Conservation (phyloP, 2,329 filamentous ascomycete genomes). For the Neonectria sp. region DNA sequence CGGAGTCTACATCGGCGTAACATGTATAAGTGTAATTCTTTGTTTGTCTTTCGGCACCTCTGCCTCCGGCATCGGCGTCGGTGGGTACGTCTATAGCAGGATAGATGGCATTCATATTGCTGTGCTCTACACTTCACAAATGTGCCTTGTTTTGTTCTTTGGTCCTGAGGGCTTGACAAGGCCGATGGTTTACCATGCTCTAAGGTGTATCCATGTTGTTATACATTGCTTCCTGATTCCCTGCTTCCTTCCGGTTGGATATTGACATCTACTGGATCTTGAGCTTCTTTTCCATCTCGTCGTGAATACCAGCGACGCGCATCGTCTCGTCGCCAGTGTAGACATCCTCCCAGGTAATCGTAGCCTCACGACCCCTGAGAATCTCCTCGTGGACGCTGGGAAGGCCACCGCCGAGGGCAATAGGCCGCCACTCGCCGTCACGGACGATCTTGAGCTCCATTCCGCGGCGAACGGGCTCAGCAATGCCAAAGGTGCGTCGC, state of each 20-base stretch:
- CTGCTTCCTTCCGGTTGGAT: constrained; percentile 14
- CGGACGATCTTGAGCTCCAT: constrained; percentile 96
- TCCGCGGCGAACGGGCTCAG: constrained; percentile 90
- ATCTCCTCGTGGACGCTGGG: constrained; percentile 91
- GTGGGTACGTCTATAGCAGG: constrained; percentile 46
- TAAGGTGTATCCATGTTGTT: constrained; percentile 38
- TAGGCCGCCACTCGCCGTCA: constrained; percentile 84
- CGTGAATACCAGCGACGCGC: constrained; percentile 81
- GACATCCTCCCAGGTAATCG: constrained; percentile 93
- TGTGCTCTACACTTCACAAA: constrained; percentile 17
- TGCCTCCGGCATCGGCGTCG: constrained; percentile 33
- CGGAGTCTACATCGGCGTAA: constrained; percentile 49
- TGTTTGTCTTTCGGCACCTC: constrained; percentile 37
- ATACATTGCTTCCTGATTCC: constrained; percentile 32
- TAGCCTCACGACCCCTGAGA: constrained; percentile 82
- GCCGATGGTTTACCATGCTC: constrained; percentile 30
- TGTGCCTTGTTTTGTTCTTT: not conserved
- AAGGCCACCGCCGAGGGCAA: constrained; percentile 72
- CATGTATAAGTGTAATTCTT: constrained; percentile 48
- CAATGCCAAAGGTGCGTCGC: constrained; percentile 89
- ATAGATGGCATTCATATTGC: constrained; percentile 37
- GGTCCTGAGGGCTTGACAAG: not conserved
- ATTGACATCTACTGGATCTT: constrained; percentile 71
- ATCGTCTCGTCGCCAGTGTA: constrained; percentile 85
- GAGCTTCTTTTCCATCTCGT: constrained; percentile 94